Base-by-base conservation (phyloP, 2,329 filamentous ascomycete species). In the Chaetomiaceae sp. region DNA sequence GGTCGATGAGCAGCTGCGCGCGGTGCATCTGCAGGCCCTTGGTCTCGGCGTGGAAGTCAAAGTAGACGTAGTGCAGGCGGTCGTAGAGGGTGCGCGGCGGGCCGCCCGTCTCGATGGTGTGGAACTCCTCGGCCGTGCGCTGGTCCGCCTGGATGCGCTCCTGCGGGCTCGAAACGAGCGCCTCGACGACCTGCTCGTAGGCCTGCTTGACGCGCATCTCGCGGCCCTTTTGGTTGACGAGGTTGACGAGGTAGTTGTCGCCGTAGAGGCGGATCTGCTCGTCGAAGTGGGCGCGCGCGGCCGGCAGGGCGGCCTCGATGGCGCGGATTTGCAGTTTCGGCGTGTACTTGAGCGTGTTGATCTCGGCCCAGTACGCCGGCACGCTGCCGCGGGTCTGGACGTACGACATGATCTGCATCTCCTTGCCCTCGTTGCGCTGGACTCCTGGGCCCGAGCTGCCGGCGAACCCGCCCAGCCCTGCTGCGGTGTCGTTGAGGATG, bases 11-110 rank as follows among this genome's bases (percentile, higher is more conserved):
- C 38, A 95, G 78, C 69, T 92, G 85, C 0, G 92, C 91, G 45
- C 91, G 89, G 69, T 99, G 87, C 88, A 94, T 96, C 66, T 88
- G 85, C 64, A 96, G 79, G 34, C 92, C 92, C 72, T 96, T 96
- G 46, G 95, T 99, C 73, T 99, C 94, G 66, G 87, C 91, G 75
- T 99, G 95, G 70, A 95, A 99, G 73, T 99, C 94, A 68, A 99
- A 99, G 75, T 97, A 99, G 64, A 97, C 74, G 70, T 99, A 99
- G 73, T 99, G 92, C 40, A 99, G 75, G 40, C 85, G 85, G 69
- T 96, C 91, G 69, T 88, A 88, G 59, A 58, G 45, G 15, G 84
- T 77, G 58, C 87, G 71, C 51, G 64, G 34, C 9, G 37, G 23
- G 70, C 45, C 59, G 75, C 44, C 83, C 4, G 76, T 76, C 66